A percentile compares a stretch with the other conserved stretches of the same genome.
These are phyloP conservation scores for Chytriomyces sp. DNA, from an alignment of 192 early-diverging fungal species.

Conservation along the genomic window DNA sequence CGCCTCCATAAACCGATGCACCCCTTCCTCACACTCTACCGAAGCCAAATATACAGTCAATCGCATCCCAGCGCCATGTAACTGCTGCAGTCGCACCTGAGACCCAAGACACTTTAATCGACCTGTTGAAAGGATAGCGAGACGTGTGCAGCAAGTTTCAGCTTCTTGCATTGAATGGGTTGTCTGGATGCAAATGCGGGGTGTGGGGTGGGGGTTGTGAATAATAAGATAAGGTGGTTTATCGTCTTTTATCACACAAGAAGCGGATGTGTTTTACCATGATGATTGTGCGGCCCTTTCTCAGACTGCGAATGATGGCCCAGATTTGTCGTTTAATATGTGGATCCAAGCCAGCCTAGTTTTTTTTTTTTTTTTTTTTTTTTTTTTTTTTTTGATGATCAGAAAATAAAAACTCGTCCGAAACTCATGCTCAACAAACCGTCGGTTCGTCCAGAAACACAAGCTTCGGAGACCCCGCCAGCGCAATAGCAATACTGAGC, in stretches of 20 bases:
- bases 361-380: background rate
- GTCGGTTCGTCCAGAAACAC: slow-evolving; percentile 84
- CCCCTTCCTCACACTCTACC: slow-evolving; percentile 37
- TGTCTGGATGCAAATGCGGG: slow-evolving; percentile 44
- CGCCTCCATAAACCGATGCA: slow-evolving; percentile 44
- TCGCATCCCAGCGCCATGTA: slow-evolving; percentile 69
- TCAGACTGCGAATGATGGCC: slow-evolving; percentile 67
- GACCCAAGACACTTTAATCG: slow-evolving; percentile 69
- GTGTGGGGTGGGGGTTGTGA: background rate
- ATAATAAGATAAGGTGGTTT: background rate
- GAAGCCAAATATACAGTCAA: slow-evolving; percentile 51
- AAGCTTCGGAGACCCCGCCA: slow-evolving; percentile 70
- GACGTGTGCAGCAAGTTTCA: slow-evolving; percentile 72
- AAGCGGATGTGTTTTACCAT: slow-evolving; percentile 29
- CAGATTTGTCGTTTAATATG: slow-evolving; percentile 76
- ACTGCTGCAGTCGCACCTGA: slow-evolving; percentile 64
- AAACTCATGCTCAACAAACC: slow-evolving; percentile 14
- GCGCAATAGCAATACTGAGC: slow-evolving; percentile 73
- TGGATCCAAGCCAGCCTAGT: slow-evolving; percentile 71
- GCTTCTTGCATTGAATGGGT: slow-evolving; percentile 85
- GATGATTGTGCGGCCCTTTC: slow-evolving; percentile 67
- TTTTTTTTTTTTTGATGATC: background rate
- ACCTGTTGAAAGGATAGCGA: slow-evolving; percentile 80
- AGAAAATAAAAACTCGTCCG: background rate
- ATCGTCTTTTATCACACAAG: background rate